Evolutionary conservation across 2,329 filamentous ascomycete genomes (phyloP), one percentile per base, ranked within the genome.

Genomic region (Aspergillus phoenicis): DNA sequence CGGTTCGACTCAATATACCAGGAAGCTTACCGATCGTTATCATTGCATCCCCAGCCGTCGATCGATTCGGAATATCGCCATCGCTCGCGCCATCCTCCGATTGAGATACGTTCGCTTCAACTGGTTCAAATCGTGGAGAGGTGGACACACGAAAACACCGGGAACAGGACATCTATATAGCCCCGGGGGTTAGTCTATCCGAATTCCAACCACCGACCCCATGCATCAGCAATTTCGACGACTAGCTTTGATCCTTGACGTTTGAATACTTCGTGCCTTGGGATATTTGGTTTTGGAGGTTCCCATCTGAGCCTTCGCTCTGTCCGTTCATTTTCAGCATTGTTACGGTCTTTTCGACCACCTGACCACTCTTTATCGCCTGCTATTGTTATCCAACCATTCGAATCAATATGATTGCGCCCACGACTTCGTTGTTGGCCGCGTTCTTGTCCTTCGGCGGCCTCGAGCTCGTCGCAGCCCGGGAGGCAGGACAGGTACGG

Each of bases 401-500:
- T 65, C 39, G 20, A 11, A 28, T 59, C 68, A 71, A 61, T 20
- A 78, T 77, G 75, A 68, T 74, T 41, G 59, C 68, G 51, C 67
- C 66, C 36, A 62, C 67, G 33, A 63, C 72, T 41, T 70, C 73
- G 39, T 60, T 73, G 22, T 62, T 78, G 45, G 69, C 71, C 57
- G 73, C 71, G 51, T 69, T 76, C 26, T 59, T 73, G 59, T 73
- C 73, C 52, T 61, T 76, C 15, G 75, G 74, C 53, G 69, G 72
- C 52, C 56, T 74, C 38, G 63, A 76, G 56, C 66, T 76, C 49
- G 73, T 72, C 59, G 65, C 70, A 53, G 75, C 75, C 36, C 64
- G 71, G 52, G 69, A 70, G 38, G 62, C 64, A 6, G 57, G 66
- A 15, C 61, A 66, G 54, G 66, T 67, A 10, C 66, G 69, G 55